Evolutionary conservation across 495 filamentous ascomycete species (phyloP), one percentile per base, ranked within the genome.

Genomic region (Corynascus novoguineensis): DNA sequence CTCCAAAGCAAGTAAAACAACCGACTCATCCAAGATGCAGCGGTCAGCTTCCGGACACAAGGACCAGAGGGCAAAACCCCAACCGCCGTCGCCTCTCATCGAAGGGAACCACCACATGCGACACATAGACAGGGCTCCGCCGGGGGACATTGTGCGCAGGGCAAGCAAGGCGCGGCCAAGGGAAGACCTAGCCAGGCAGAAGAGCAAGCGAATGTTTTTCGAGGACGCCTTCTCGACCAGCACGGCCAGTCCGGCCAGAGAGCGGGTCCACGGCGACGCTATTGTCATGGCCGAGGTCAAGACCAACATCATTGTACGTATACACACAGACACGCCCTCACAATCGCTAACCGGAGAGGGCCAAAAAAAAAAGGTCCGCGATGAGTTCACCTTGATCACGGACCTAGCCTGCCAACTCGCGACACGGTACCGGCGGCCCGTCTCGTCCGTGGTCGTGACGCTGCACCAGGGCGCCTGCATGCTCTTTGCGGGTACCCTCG

Each of bases 231-330:
- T 84, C 52, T 65, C 67, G 15, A 48, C 62, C 1, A 67, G 65
- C 37, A 61, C 71, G n/a, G 59, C 51, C 22, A 69, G 67, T 50
- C 62, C 80, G 10, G 78, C 81, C 10, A 75, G 75, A 55, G 81
- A 87, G 42, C 77, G 81, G 28, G 71, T 89, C 21, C 68, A 71
- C 15, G 82, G 80, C 57, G 81, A 91, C 58, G 84, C 88, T 17
- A 75, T 87, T 50, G 80, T 96, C 52, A 78, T 88, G 53, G 88
- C 85, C 34, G 90, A 96, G 67, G 69, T 97, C 29, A 85, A 83
- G 64, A 89, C 89, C n/a, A 96, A 93, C 67, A 81, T 83, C 34
- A 87, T 85, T 67, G 90, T 92, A 76, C 62, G 85, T 73, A 50
- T 58, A 42, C 35, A 19, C 28, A 22, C 15, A 24, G 55, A 48